These are phyloP conservation scores for Microdochium nivale DNA, from an alignment of 2,329 filamentous ascomycete species.

Conservation along the genomic window DNA sequence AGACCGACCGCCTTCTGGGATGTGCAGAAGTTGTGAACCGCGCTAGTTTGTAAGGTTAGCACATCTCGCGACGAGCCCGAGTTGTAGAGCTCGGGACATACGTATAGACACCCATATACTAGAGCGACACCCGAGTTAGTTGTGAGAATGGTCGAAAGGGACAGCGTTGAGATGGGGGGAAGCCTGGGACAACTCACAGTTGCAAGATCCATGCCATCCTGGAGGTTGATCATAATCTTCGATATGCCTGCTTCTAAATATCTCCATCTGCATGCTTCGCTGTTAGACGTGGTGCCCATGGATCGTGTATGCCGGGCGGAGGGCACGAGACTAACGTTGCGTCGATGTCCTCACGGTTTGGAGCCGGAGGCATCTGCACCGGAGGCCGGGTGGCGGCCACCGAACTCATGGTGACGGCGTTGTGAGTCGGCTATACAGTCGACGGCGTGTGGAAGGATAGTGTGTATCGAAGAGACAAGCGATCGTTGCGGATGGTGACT, in stretches of 20 bases:
- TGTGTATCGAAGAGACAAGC: background rate
- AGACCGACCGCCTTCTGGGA: slow-evolving; percentile 85
- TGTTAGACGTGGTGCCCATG: slow-evolving; percentile 1
- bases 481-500: background rate
- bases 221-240: slow-evolving; percentile 87
- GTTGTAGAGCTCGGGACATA: slow-evolving; percentile 26
- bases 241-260: slow-evolving; percentile 85
- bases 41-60: slow-evolving; percentile 41
- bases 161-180: background rate
- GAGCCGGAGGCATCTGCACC: slow-evolving; percentile 45
- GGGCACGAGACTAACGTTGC: slow-evolving; percentile 30
- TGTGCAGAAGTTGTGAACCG: slow-evolving; percentile 98
- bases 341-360: slow-evolving; percentile 52
- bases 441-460: background rate
- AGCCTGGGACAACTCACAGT: slow-evolving; percentile 45
- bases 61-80: background rate
- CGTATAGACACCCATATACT: slow-evolving; percentile 98
- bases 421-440: background rate
- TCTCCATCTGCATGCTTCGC: slow-evolving; percentile 56
- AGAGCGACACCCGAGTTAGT: slow-evolving; percentile 7
- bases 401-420: slow-evolving; percentile 16
- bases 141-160: background rate
- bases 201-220: slow-evolving; percentile 88
- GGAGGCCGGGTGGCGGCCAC: slow-evolving; percentile 23
- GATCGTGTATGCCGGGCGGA: background rate